phyloP scores from a whole-genome alignment of 2,329 filamentous ascomycete species.

The Ophiostoma tasmaniense region DNA sequence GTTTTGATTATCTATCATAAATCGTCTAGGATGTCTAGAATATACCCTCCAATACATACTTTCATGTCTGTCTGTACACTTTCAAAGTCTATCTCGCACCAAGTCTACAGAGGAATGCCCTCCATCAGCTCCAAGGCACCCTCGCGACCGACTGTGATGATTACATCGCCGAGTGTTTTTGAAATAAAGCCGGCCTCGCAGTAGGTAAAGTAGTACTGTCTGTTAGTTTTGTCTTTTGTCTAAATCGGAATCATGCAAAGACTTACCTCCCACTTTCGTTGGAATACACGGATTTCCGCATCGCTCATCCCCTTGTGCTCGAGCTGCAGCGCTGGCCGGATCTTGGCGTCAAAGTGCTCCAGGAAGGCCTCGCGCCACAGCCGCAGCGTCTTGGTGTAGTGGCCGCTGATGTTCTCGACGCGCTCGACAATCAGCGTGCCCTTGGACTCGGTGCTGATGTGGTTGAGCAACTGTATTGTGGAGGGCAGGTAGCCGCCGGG shows the following conservation, averaged over 20 bases:
- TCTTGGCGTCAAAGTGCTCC: slow-evolving; percentile 50
- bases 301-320: slow-evolving; percentile 53
- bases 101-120: slow-evolving; percentile 47
- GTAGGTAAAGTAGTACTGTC: slow-evolving; percentile 61
- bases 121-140: slow-evolving; percentile 61
- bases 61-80: not conserved
- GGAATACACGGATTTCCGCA: slow-evolving; percentile 57
- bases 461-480: slow-evolving; percentile 46
- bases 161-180: slow-evolving; percentile 64
- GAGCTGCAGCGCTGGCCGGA: slow-evolving; percentile 49
- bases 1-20: not conserved
- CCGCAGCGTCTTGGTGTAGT: slow-evolving; percentile 61
- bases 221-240: not conserved
- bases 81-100: too few relatives aligned
- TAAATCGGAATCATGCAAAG: too few relatives aligned
- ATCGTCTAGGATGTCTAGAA: not conserved
- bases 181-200: slow-evolving; percentile 66
- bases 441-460: slow-evolving; percentile 52
- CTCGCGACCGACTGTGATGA: slow-evolving; percentile 61
- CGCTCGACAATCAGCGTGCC: slow-evolving; percentile 57
- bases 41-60: not conserved
- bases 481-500: slow-evolving; percentile 64
- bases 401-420: slow-evolving; percentile 64
- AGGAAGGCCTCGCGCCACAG: slow-evolving; percentile 61
- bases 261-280: slow-evolving; percentile 55